Conservation (phyloP, 2,329 filamentous ascomycete species). For the Akanthomyces muscarius region DNA sequence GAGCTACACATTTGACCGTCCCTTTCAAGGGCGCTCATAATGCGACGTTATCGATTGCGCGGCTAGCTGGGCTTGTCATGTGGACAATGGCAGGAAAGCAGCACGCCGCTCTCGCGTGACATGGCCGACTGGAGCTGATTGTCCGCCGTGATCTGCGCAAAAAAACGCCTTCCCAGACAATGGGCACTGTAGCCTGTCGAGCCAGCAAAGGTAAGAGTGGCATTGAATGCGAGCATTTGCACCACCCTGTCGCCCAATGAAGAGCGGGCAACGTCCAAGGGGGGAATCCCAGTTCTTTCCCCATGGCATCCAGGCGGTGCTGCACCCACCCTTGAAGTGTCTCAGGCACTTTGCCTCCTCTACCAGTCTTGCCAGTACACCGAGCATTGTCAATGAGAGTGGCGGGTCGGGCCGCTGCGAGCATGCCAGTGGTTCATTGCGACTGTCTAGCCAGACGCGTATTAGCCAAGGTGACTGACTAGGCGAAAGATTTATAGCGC, state of each 20-base stretch:
- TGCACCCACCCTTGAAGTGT: slow-evolving; percentile 29
- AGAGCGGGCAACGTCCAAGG: slow-evolving; percentile 46
- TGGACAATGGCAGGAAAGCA: slow-evolving; percentile 36
- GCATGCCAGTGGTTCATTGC: slow-evolving; percentile 36
- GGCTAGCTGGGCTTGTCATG: slow-evolving; percentile 27
- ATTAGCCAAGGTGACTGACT: background rate
- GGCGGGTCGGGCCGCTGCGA: slow-evolving; percentile 39
- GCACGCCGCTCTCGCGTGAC: slow-evolving; percentile 30
- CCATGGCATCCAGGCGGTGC: slow-evolving; percentile 32
- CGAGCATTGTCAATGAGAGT: slow-evolving; percentile 45
- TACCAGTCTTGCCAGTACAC: slow-evolving; percentile 28
- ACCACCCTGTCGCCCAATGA: slow-evolving; percentile 46
- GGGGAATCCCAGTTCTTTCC: slow-evolving; percentile 34
- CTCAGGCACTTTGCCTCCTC: slow-evolving; percentile 34
- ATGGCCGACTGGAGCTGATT: slow-evolving; percentile 29
- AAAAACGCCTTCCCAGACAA: slow-evolving; percentile 30
- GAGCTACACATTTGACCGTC: background rate
- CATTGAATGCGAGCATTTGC: slow-evolving; percentile 39
- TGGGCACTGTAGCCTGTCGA: slow-evolving; percentile 40
- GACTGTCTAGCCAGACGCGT: slow-evolving; percentile 25
- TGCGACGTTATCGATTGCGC: slow-evolving; percentile 32
- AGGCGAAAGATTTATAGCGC: background rate
- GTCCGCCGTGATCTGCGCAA: slow-evolving; percentile 29
- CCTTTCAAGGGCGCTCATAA: slow-evolving; percentile 26
- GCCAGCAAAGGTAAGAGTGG: slow-evolving; percentile 25